Percentiles rank a stretch among this genome's conserved stretches.
phyloP scores from a whole-genome alignment of 139 green algal species.

The Mesostigma viride region DNA sequence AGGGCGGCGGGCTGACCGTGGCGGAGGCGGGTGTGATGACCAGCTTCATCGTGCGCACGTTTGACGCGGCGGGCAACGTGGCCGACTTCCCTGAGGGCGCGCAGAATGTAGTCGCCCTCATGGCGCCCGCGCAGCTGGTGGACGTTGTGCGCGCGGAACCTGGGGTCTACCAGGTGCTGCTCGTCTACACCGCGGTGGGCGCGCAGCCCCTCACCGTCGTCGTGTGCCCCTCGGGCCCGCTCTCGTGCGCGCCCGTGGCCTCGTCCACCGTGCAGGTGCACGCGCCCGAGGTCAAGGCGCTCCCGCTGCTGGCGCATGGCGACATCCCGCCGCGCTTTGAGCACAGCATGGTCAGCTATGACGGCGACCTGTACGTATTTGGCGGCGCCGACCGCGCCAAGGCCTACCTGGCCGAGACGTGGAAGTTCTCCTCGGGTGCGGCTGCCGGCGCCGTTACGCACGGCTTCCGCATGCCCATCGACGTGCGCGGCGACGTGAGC shows the following conservation, averaged over 20 bases:
- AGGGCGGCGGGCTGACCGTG: neutral
- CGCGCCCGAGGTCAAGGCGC: neutral
- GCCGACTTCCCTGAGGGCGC: no score
- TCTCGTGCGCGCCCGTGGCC: neutral
- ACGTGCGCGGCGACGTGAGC: neutral
- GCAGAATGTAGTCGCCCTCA: no score
- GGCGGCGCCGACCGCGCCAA: conserved; percentile 20
- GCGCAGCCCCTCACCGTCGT: neutral
- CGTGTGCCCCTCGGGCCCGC: neutral
- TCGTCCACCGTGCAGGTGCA: neutral
- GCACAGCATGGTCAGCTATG: conserved; percentile 14
- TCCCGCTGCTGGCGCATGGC: neutral
- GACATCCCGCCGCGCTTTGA: conserved; percentile 17
- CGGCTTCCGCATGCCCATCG: conserved; percentile 9
- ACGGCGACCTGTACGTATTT: conserved; percentile 22
- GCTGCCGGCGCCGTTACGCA: neutral
- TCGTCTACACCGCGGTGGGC: neutral
- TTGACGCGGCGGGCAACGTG: conserved; percentile 8
- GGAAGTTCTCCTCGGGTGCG: conserved; percentile 16
- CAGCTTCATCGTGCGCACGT: conserved; percentile 4
- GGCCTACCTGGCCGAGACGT: conserved; percentile 21
- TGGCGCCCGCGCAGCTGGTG: no score
- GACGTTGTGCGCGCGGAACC: no score
- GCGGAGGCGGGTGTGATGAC: conserved; percentile 16
- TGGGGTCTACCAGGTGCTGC: no score